These are phyloP conservation scores for Microstegium vimineum DNA, from an alignment of 176 grass and related monocot species.

Conservation along the genomic window DNA sequence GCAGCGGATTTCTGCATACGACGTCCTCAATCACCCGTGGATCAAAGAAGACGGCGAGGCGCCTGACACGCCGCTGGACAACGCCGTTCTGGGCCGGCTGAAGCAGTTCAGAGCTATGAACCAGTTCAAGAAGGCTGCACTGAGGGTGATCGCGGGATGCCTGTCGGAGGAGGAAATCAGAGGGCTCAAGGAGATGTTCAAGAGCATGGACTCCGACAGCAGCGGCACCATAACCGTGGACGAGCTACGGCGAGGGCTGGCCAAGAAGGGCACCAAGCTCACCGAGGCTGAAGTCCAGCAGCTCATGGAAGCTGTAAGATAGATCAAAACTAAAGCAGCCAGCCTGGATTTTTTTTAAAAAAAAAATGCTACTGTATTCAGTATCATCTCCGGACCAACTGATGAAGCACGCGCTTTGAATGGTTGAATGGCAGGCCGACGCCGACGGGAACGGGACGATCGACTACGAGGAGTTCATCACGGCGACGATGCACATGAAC, in stretches of 20 bases:
- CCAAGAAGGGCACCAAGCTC: constrained; percentile 82
- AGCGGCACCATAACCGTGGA: constrained; percentile 78
- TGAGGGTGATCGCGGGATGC: constrained; percentile 68
- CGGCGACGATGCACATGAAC: constrained; percentile 92
- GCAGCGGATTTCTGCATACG: constrained; percentile 62
- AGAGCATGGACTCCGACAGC: constrained; percentile 76
- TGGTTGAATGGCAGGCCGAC: constrained; percentile 55
- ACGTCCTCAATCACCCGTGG: constrained; percentile 84
- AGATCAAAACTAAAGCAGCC: not conserved
- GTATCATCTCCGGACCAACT: too few species aligned
- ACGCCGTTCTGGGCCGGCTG: constrained; percentile 66
- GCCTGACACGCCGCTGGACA: constrained; percentile 79
- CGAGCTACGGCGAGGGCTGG: constrained; percentile 61
- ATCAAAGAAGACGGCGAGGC: constrained; percentile 83
- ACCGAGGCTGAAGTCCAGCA: constrained; percentile 64
- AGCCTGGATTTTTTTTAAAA: not conserved
- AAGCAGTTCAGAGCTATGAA: constrained; percentile 95
- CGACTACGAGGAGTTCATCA: constrained; percentile 94
- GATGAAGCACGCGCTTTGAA: too few species aligned
- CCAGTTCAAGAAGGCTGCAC: constrained; percentile 80
- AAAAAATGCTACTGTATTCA: too few species aligned
- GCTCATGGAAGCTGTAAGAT: constrained; percentile 76
- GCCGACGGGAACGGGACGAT: constrained; percentile 78
- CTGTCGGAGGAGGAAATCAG: constrained; percentile 87
- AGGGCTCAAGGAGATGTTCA: constrained; percentile 87